Conservation (phyloP, 805 yeast genomes). For the Yamadazyma insecticola region DNA sequence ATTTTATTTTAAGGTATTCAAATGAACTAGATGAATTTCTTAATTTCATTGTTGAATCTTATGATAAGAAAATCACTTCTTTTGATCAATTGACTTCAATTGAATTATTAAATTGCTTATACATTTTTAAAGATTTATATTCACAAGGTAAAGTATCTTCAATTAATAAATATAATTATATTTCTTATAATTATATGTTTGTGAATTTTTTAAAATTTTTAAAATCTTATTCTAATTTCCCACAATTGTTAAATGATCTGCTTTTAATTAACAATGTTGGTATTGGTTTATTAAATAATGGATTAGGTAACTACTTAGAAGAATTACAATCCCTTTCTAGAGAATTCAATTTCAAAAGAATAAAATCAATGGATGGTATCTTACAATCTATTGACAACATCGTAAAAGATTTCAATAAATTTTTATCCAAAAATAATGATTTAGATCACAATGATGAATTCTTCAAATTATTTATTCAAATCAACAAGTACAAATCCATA, state of each 20-base stretch:
- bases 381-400: conserved; percentile 13
- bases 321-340: conserved; percentile 18
- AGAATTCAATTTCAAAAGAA: conserved; percentile 16
- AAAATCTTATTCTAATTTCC: conserved; percentile 13
- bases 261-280: conserved; percentile 10
- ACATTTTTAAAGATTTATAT: conserved; percentile 20
- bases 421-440: conserved; percentile 9
- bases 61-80: conserved; percentile 15
- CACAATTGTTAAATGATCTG: conserved; percentile 14
- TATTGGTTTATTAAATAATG: conserved; percentile 6
- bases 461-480: conserved; percentile 18
- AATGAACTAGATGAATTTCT: conserved; percentile 17
- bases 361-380: conserved; percentile 13
- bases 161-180: conserved; percentile 13
- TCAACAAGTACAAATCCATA: conserved; percentile 20
- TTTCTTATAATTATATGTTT: conserved; percentile 18
- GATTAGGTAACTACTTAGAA: conserved; percentile 8
- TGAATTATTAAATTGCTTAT: conserved; percentile 22
- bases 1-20: conserved; percentile 16
- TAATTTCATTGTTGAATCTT: conserved; percentile 16
- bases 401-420: conserved; percentile 14
- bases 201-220: conserved; percentile 13
- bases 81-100: conserved; percentile 20
- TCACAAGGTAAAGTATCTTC: conserved; percentile 13
- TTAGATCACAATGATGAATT: conserved; percentile 10